phyloP scores from a whole-genome alignment of 257 asterid species.

The Solanum habrochaites region DNA sequence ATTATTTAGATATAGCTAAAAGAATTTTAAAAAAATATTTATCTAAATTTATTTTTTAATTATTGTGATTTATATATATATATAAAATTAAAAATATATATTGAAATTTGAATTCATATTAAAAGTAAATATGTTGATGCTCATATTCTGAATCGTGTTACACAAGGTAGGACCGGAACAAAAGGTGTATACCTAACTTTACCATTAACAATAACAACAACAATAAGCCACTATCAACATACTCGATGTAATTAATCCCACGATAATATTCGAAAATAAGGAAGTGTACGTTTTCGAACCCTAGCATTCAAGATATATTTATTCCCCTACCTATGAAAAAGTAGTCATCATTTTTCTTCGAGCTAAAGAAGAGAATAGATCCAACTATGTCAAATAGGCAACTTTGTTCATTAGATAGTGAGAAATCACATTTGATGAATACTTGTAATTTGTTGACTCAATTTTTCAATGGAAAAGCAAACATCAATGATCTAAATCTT shows the following conservation, averaged over 20 bases:
- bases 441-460: slow-evolving; percentile 7
- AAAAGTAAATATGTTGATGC: neutral
- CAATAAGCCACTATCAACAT: neutral
- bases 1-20: neutral
- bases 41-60: too few species aligned
- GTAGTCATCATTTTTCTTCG: neutral
- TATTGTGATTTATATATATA: too few species aligned
- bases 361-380: neutral
- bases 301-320: neutral
- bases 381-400: neutral
- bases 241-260: neutral
- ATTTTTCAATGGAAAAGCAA: slow-evolving; percentile 5
- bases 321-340: neutral
- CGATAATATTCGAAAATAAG: neutral
- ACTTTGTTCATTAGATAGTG: neutral
- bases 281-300: neutral
- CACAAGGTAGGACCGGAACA: neutral
- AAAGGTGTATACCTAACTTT: neutral
- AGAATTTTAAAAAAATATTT: too few species aligned
- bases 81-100: too few species aligned
- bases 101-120: neutral
- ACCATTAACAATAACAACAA: neutral
- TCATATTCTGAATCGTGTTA: neutral
- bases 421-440: neutral
- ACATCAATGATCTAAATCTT: neutral